Conservation (phyloP, 2,329 filamentous ascomycete species). For the Aureobasidium mangrovei region DNA sequence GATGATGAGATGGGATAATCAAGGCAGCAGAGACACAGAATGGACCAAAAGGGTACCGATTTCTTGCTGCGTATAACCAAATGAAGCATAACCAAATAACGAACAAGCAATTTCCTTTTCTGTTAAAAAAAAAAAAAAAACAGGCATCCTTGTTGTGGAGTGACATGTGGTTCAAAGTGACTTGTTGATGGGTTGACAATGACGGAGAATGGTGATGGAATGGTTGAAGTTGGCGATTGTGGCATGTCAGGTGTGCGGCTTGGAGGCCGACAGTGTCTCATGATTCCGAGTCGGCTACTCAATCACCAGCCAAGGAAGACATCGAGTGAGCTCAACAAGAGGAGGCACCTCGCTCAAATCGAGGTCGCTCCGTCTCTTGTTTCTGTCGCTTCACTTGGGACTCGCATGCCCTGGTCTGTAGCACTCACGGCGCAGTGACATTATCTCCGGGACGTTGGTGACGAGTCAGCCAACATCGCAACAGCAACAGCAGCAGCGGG, state of each 20-base stretch:
- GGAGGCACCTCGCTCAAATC: no score
- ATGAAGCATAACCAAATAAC: conserved; percentile 12
- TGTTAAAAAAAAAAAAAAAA: conserved; percentile 5
- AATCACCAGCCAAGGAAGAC: no score
- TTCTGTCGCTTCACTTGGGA: background rate
- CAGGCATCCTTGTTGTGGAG: background rate
- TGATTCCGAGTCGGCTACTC: background rate
- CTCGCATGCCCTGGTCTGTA: background rate
- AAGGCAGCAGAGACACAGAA: background rate
- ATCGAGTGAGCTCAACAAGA: no score
- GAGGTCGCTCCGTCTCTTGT: no score
- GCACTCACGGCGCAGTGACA: background rate
- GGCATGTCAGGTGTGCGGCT: background rate
- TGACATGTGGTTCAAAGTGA: background rate
- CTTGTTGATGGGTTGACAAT: no score
- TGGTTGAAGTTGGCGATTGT: background rate
- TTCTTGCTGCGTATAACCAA: conserved; percentile 12
- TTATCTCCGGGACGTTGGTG: background rate
- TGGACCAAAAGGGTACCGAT: conserved; percentile 2
- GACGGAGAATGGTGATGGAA: background rate
- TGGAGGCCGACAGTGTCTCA: background rate
- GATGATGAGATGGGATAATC: conserved; percentile 8
- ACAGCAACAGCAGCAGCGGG: background rate
- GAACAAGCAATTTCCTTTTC: conserved; percentile 13
- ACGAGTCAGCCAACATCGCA: background rate